Evolutionary conservation across 192 early-diverging fungal genomes (phyloP).

Genomic region (Backusella australiensis): DNA sequence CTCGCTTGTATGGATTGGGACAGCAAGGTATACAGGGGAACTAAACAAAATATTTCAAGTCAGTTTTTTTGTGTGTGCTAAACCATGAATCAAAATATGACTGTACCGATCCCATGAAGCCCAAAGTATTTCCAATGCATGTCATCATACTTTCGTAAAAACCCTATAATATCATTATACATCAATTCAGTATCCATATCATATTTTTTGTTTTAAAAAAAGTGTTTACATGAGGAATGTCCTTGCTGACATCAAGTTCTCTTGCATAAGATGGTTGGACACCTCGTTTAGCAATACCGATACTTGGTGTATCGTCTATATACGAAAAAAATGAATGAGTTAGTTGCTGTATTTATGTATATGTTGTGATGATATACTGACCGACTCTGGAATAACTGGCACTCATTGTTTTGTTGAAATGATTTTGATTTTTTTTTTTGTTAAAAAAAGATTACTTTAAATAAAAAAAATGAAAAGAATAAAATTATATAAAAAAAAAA

Average conservation of each 20-base stretch:
- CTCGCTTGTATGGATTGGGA: constrained; percentile 61
- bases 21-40: constrained; percentile 44
- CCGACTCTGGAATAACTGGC: background rate
- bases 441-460: background rate
- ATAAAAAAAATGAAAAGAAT: background rate
- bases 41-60: constrained; percentile 2
- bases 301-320: background rate
- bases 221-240: constrained; percentile 24
- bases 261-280: constrained; percentile 31
- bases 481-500: background rate
- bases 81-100: background rate
- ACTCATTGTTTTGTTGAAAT: background rate
- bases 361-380: background rate
- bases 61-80: background rate
- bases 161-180: constrained; percentile 6
- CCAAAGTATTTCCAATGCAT: constrained; percentile 36
- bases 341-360: background rate
- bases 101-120: constrained; percentile 41
- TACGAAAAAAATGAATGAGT: background rate
- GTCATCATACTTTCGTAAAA: constrained; percentile 50
- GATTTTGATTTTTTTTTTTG: background rate
- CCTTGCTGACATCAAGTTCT: constrained; percentile 19
- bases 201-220: background rate
- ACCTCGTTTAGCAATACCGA: constrained; percentile 23
- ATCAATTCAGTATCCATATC: background rate